A percentile compares a stretch with the other conserved stretches of the same genome.
phyloP scores from a whole-genome alignment of 2,329 filamentous ascomycete genomes.

The Alternaria ventricosa region DNA sequence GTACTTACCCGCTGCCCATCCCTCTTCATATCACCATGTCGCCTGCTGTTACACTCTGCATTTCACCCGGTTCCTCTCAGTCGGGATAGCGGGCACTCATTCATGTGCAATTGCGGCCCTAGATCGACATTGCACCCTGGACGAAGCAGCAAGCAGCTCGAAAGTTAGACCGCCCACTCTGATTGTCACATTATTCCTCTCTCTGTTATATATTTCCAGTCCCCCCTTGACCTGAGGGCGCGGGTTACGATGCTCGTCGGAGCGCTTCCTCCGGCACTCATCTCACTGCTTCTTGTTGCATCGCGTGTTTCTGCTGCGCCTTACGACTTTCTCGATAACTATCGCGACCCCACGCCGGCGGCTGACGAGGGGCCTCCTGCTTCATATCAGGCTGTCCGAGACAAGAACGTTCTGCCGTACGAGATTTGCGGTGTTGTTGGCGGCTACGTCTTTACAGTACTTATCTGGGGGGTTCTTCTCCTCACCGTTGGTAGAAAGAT shows the following conservation, averaged over 20 bases:
- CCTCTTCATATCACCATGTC: conserved; percentile 34
- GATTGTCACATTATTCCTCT: conserved; percentile 1
- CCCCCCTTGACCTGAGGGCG: not conserved
- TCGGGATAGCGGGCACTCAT: conserved; percentile 23
- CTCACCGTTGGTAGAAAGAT: conserved; percentile 55
- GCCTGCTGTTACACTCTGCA: conserved; percentile 32
- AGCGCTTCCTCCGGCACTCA: conserved; percentile 31
- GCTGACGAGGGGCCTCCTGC: conserved; percentile 40
- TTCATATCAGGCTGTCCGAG: conserved; percentile 37
- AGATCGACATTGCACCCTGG: conserved; percentile 18
- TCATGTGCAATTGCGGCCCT: conserved; percentile 14
- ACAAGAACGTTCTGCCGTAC: conserved; percentile 69
- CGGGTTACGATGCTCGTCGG: conserved; percentile 36
- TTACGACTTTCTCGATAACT: conserved; percentile 36
- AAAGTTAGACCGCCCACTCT: conserved; percentile 11
- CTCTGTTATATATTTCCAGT: conserved; percentile 4
- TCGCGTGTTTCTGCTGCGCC: conserved; percentile 30
- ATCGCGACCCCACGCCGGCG: conserved; percentile 33
- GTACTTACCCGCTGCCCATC: conserved; percentile 28
- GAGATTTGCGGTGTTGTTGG: conserved; percentile 85
- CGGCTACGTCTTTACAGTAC: conserved; percentile 79
- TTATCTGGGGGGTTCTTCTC: conserved; percentile 71
- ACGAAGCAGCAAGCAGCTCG: conserved; percentile 6
- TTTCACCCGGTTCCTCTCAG: conserved; percentile 30
- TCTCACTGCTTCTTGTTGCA: conserved; percentile 36